These are phyloP conservation scores for Quercus glauca DNA, from an alignment of 306 rosid species.

Conservation along the genomic window DNA sequence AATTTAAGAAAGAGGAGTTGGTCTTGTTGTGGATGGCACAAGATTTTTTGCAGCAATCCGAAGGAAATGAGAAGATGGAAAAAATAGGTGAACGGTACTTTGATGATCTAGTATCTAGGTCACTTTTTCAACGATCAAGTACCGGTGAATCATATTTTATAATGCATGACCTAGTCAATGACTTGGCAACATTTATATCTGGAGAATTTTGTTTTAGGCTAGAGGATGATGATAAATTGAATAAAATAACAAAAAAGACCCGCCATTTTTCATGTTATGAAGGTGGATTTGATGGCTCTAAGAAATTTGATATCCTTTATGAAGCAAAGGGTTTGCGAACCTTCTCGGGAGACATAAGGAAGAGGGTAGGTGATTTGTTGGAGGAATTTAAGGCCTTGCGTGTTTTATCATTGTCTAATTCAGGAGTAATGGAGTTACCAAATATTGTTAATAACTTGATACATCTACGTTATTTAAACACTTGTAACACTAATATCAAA, in stretches of 20 bases:
- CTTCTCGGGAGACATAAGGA: constrained; percentile 7
- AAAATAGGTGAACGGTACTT: too few relatives aligned
- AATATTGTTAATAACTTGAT: constrained; percentile 21
- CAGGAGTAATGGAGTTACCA: neutral
- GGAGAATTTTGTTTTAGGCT: neutral
- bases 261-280: constrained; percentile 20
- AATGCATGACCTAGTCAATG: constrained; percentile 42
- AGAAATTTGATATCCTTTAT: constrained; percentile 7
- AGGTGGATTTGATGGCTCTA: neutral
- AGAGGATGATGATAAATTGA: neutral
- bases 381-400: constrained; percentile 9
- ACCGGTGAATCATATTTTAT: neutral
- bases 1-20: too few relatives aligned
- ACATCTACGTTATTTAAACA: constrained; percentile 34
- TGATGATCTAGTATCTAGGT: too few relatives aligned
- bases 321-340: constrained; percentile 23
- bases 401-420: constrained; percentile 27
- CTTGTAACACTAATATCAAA: constrained; percentile 2
- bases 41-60: too few relatives aligned
- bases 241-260: neutral
- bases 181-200: constrained; percentile 20
- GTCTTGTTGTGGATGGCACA: too few relatives aligned
- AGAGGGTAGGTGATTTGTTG: neutral
- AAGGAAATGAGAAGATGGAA: too few relatives aligned
- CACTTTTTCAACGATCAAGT: neutral